Base-by-base conservation (phyloP, 176 grass and related monocot genomes). In the Musa beccarii region DNA sequence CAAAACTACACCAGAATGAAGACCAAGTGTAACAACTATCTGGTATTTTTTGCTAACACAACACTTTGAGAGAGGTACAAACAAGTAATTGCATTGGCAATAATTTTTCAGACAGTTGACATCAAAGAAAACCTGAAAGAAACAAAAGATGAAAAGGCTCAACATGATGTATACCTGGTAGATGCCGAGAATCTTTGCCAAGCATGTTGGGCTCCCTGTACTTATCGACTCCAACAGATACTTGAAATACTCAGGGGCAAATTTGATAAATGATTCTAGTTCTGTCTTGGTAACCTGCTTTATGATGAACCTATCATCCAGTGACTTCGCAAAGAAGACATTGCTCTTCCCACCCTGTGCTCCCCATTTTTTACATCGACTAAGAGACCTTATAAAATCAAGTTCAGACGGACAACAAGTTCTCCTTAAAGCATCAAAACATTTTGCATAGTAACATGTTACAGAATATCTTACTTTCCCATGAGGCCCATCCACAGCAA, bases 241-340 rank as follows among this genome's bases (percentile, higher is more conserved):
- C 71, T 91, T 94, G 81, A 98, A 98, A 86, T 98, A 94, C 52
- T 87, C 90, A 51, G 78, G 74, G 13, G 88, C 95, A 84, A 98
- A 98, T 81, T 87, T 89, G 49, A 94, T 92, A 89, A 98, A 98
- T 76, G 95, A 98, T 84, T 98, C 95, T 82, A 98, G 86, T 79
- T 99, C 95, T 66, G 90, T 99, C 70, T 99, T 99, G 22, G 95
- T 99, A 49, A 99, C 95, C 81, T 97, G 94, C 84, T 97, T 97
- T 87, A 97, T 93, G 69, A 97, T 89, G 82, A 97, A 97, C 71
- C 94, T 99, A 82, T 99, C 95, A 83, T 99, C 90, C 80, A 94
- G 73, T 77, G 95, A 99, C 87, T 99, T 99, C 1, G n/a, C n/a
- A 79, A 99, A 99, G 66, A 94, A 99, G 50, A 94, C 95, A 83